Base-by-base conservation (phyloP, 1,139 yeast species). In the Spencermartinsiella ligniputridi region DNA sequence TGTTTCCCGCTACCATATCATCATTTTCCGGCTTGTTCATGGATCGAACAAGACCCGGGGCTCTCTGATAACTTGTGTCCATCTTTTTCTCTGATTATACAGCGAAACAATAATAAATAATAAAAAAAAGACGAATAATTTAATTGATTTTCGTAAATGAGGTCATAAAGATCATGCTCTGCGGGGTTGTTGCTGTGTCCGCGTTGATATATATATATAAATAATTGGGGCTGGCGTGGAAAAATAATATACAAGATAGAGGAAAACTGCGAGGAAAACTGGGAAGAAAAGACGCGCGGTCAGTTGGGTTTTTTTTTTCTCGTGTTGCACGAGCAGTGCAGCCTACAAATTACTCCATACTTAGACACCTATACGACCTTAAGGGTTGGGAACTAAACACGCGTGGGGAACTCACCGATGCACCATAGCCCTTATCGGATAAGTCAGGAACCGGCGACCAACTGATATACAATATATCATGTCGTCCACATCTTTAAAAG, bases 11-110 rank as follows among this genome's bases (percentile, higher is more conserved):
- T n/a, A 8, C 25, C 9, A 22, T 22, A 22, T 6, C 25, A 6
- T 22, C 25, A 11, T 6, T 6, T 22, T 22, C 11, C 25, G 25
- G 11, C 5, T 27, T 27, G 32, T n/a, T 27, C 32, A 27, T 5
- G 15, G 32, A 27, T 15, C 32, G 32, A 27, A 27, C 32, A 27
- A 27, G 32, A n/a, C 32, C 32, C 32, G 32, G 32, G 15, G 15
- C 32, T 9, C 13, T 27, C 15, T 27, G 32, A n/a, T 8, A n/a
- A 15, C 5, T 27, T 27, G 13, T 5, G 15, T 27, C 13, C 32
- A 27, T 27, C n/a, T 27, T 27, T 15, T 22, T 6, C 25, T 11
- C 9, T 6, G 6, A 22, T 11, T 11, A 6, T 11, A 22, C 25
- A 22, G n/a, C 15, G 32, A 27, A 27, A n/a, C n/a, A n/a, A 27